These are phyloP conservation scores for Peniophora sp. DNA, from an alignment of 1,284 basidiomycete species.

Conservation along the genomic window DNA sequence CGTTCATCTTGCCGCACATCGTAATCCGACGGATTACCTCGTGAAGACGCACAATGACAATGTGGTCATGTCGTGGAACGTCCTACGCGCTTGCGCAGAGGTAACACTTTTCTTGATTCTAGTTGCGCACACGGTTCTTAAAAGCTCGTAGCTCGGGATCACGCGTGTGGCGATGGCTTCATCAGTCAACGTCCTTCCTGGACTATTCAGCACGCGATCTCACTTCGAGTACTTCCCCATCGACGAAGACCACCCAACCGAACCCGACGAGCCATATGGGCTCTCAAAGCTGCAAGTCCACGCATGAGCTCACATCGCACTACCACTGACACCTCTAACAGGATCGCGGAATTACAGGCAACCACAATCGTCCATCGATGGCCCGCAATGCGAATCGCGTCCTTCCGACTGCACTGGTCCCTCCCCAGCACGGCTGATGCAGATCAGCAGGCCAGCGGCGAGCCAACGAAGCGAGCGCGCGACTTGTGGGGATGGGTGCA, in stretches of 20 bases:
- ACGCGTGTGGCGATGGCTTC: conserved; percentile 62
- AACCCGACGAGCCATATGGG: conserved; percentile 71
- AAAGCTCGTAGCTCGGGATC: conserved; percentile 46
- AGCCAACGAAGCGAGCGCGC: conserved; percentile 28
- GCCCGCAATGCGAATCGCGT: conserved; percentile 55
- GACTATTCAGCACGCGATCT: conserved; percentile 42
- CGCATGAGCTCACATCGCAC: background rate
- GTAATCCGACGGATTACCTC: conserved; percentile 44
- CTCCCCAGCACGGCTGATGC: conserved; percentile 29
- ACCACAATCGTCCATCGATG: conserved; percentile 56
- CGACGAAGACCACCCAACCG: conserved; percentile 61
- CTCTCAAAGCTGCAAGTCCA: conserved; percentile 56
- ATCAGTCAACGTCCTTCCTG: conserved; percentile 56
- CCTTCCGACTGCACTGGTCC: conserved; percentile 58
- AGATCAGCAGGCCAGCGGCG: conserved; percentile 23
- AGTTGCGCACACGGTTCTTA: background rate
- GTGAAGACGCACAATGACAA: conserved; percentile 51
- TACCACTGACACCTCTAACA: no score
- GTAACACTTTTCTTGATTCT: conserved; percentile 19
- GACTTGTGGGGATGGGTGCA: conserved; percentile 72
- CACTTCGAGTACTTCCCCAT: conserved; percentile 66
- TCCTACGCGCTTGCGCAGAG: conserved; percentile 31
- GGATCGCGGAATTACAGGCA: conserved; percentile 61
- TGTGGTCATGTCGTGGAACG: conserved; percentile 63
- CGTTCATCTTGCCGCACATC: conserved; percentile 48